Base-by-base conservation (phyloP, 1,139 yeast genomes). In the Candida tunisiensis region DNA sequence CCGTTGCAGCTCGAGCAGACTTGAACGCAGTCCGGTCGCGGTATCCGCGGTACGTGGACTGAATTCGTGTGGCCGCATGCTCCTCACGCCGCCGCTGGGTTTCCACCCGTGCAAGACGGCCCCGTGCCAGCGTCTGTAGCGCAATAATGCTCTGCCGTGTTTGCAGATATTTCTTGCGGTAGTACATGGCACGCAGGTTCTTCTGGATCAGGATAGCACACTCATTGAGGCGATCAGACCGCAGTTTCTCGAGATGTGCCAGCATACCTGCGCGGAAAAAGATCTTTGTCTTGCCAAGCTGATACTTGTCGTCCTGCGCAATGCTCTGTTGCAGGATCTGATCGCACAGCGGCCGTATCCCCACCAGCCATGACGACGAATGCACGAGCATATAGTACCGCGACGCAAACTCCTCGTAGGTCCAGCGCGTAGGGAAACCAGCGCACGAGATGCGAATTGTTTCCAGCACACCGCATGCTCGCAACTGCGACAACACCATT, bases 381-480 rank as follows among this genome's bases (percentile, higher is more conserved):
- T 73, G 71, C 25, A 80, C 69, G 34, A 88, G 64, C 42, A 85
- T 69, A 47, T 80, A 91, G 51, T 83, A 88, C 43, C 95, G 69
- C 37, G 74, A 71, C 23, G 88, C 93, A 59, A 88, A 88, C 47
- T 88, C 98, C 30, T 75, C 85, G 48, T 82, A 88, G 1, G 93
- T 69, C 91, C 95, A 83, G 47, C 96, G 66, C 0, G 95, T 77
- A 18, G 98, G 98, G 65, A 83, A 88, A 21, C 98, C 98, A 27
- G 94, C 96, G 56, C 95, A 85, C 7, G 96, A 85, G 29, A 88
- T 88, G 43, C 93, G 65, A 46, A 88, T 88, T 2, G 98, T 88
- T 53, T 91, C 98, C 41, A 88, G 62, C 28, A 88, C 98, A 72
- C 98, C 98, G 63, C 98, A 88, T 10, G 98, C 98, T 47, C 98